These are phyloP conservation scores for Hawksworthiomyces lignivorus DNA, from an alignment of 2,329 filamentous ascomycete genomes.

Conservation along the genomic window DNA sequence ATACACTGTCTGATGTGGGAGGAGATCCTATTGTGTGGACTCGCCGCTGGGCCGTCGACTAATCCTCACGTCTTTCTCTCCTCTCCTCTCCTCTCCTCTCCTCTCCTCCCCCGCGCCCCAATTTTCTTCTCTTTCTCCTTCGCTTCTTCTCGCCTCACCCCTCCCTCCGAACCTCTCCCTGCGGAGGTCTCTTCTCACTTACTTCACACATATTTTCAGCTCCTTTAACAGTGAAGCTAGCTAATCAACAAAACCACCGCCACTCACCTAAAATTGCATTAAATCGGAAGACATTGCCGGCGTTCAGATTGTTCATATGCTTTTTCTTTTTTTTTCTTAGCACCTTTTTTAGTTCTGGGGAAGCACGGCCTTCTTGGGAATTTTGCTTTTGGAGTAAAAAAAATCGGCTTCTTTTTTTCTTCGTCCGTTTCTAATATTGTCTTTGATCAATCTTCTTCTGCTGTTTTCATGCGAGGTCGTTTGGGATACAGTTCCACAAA, in stretches of 20 bases:
- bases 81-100: not conserved
- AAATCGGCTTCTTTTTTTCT: not conserved
- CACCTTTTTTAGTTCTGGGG: not conserved
- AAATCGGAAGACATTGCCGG: constrained; percentile 2
- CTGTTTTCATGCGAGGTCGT: not conserved
- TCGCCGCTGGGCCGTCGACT: constrained; percentile 14
- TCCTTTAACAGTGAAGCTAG: too few relatives aligned
- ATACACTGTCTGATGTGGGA: constrained; percentile 11
- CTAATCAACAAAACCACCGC: constrained; percentile 2
- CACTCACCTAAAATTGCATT: constrained; percentile 8
- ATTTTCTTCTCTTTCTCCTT: not conserved
- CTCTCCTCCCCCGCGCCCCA: too few relatives aligned
- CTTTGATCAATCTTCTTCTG: not conserved
- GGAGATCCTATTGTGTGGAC: constrained; percentile 13
- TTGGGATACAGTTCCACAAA: not conserved
- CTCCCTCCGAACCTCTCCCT: not conserved
- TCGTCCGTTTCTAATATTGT: not conserved
- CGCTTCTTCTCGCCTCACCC: not conserved
- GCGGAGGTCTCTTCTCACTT: not conserved
- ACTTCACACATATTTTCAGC: not conserved
- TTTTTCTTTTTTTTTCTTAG: not conserved
- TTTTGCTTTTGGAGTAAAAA: constrained; percentile 4
- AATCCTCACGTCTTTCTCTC: not conserved
- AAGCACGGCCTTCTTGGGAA: not conserved
- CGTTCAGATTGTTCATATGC: constrained; percentile 3